phyloP scores from a whole-genome alignment of 2,329 filamentous ascomycete species.

The Phialocephala sp. region DNA sequence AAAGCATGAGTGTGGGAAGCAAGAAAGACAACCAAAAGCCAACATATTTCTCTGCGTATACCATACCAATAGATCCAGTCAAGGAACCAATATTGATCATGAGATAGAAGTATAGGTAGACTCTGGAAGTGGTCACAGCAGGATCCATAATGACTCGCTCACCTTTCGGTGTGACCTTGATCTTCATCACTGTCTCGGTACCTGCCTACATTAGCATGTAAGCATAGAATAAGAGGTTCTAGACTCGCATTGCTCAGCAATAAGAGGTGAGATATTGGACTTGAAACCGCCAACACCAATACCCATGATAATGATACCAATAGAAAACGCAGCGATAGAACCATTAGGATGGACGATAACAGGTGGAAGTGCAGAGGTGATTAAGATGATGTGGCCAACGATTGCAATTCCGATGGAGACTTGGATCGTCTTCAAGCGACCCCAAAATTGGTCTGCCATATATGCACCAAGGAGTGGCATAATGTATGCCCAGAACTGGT shows the following conservation, averaged over 20 bases:
- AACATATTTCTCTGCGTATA: constrained; percentile 58
- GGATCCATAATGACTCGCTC: constrained; percentile 45
- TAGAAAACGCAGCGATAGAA: constrained; percentile 56
- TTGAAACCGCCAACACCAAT: constrained; percentile 54
- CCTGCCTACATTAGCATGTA: constrained; percentile 22
- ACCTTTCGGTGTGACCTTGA: constrained; percentile 38
- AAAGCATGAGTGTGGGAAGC: constrained; percentile 42
- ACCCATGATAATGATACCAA: constrained; percentile 54
- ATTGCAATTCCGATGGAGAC: constrained; percentile 51
- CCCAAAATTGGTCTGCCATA: constrained; percentile 61
- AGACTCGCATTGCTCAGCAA: constrained; percentile 37
- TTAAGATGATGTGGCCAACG: constrained; percentile 59
- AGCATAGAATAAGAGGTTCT: constrained; percentile 36
- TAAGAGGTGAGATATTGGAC: constrained; percentile 44
- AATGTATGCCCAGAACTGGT: constrained; percentile 47
- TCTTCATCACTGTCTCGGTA: constrained; percentile 29
- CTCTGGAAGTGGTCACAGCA: constrained; percentile 42
- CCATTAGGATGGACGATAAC: constrained; percentile 47
- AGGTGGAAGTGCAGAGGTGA: constrained; percentile 58
- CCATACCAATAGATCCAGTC: constrained; percentile 50
- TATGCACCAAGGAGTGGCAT: constrained; percentile 57
- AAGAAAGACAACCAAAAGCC: constrained; percentile 55
- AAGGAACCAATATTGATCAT: constrained; percentile 59
- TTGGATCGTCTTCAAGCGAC: constrained; percentile 67
- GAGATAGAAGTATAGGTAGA: constrained; percentile 53